These are phyloP conservation scores for Eutrema japonicum DNA, from an alignment of 345 rosid species.

Conservation along the genomic window DNA sequence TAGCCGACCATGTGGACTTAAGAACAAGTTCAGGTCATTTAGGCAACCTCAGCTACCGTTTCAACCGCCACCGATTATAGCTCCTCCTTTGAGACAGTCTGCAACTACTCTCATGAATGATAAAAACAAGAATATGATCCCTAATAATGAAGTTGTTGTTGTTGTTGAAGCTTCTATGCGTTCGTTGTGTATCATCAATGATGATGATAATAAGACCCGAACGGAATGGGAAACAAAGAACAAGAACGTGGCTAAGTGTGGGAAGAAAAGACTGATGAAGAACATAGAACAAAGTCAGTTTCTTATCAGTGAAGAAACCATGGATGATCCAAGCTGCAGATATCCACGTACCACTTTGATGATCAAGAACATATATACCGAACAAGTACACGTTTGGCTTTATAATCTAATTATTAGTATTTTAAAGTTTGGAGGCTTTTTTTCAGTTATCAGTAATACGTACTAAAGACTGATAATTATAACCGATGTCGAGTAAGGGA, in stretches of 20 bases:
- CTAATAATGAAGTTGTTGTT: conserved; percentile 10
- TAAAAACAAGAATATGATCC: conserved; percentile 28
- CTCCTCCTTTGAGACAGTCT: conserved; percentile 19
- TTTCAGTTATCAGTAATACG: background rate
- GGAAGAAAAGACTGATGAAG: conserved; percentile 62
- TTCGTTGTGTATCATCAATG: conserved; percentile 37
- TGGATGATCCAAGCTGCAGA: conserved; percentile 49
- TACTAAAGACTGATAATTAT: background rate
- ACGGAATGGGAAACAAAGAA: conserved; percentile 9
- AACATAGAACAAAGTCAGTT: conserved; percentile 66
- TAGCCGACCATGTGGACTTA: conserved; percentile 86
- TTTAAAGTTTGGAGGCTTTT: background rate
- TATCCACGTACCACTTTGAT: conserved; percentile 49
- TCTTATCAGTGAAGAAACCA: conserved; percentile 62
- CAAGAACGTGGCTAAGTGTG: conserved; percentile 45
- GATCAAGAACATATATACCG: conserved; percentile 47
- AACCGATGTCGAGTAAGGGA: too few relatives aligned
- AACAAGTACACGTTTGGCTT: conserved; percentile 46
- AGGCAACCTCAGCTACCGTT: conserved; percentile 29
- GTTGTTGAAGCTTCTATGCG: conserved; percentile 47
- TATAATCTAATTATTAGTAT: conserved; percentile 6
- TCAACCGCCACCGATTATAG: conserved; percentile 23
- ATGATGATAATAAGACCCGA: conserved; percentile 42
- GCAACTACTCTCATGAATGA: background rate
- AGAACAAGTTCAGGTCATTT: conserved; percentile 53